phyloP scores from a whole-genome alignment of 1,284 basidiomycete genomes.

The Phellopilus nigrolimitatus region DNA sequence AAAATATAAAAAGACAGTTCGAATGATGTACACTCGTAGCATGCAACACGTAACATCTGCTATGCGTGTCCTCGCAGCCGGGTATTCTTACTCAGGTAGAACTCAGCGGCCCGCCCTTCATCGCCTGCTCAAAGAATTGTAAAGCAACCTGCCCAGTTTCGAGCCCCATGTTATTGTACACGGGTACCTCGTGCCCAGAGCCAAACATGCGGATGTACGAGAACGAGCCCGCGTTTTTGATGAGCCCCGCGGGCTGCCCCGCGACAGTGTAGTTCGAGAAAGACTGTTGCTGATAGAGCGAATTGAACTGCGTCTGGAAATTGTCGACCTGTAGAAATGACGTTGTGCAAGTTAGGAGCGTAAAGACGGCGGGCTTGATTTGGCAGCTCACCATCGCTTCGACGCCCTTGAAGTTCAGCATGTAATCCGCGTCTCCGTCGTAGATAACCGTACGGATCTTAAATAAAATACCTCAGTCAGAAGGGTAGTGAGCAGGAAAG shows the following conservation, averaged over 20 bases:
- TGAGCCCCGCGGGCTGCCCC: slow-evolving; percentile 46
- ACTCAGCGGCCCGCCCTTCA: slow-evolving; percentile 21
- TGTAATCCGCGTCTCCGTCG: slow-evolving; percentile 41
- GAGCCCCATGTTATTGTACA: slow-evolving; percentile 31
- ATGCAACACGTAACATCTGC: too few species aligned
- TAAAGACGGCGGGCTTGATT: slow-evolving; percentile 5
- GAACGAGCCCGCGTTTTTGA: slow-evolving; percentile 58
- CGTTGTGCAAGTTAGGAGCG: not conserved
- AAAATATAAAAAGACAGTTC: too few species aligned
- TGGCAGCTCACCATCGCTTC: slow-evolving; percentile 49
- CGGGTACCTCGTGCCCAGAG: slow-evolving; percentile 48
- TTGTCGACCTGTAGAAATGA: slow-evolving; percentile 35
- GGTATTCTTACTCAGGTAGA: too few species aligned
- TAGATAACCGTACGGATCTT: slow-evolving; percentile 18
- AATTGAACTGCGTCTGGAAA: slow-evolving; percentile 38
- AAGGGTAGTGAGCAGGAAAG: slow-evolving; percentile 34
- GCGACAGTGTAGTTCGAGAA: slow-evolving; percentile 48
- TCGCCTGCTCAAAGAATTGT: slow-evolving; percentile 31
- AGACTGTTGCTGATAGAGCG: slow-evolving; percentile 34
- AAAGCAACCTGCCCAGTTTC: slow-evolving; percentile 28
- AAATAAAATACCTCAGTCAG: not conserved
- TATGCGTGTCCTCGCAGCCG: too few species aligned
- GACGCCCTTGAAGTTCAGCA: slow-evolving; percentile 55
- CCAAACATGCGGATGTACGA: slow-evolving; percentile 54
- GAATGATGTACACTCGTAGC: too few species aligned